Percentiles rank a stretch among this genome's conserved stretches.
Evolutionary conservation across 257 asterid genomes (phyloP).

Genomic region (Misopates orontium): DNA sequence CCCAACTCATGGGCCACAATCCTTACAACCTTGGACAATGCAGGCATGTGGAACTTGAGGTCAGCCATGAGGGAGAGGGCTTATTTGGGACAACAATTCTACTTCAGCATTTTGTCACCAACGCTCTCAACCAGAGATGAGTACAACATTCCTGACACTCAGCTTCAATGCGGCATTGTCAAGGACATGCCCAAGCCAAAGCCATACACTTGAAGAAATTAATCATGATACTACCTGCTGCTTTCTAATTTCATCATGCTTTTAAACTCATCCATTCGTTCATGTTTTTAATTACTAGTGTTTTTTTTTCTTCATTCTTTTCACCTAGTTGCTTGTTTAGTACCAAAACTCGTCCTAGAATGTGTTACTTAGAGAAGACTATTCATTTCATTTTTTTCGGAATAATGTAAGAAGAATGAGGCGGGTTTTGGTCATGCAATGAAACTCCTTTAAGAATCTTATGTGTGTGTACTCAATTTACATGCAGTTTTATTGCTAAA

Average conservation of each 20-base stretch:
- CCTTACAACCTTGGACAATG: constrained; percentile 50
- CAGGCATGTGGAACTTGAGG: constrained; percentile 59
- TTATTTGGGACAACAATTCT: constrained; percentile 54
- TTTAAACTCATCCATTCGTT: background rate
- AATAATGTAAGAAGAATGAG: constrained; percentile 1
- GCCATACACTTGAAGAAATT: constrained; percentile 26
- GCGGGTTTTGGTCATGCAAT: background rate
- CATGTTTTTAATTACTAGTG: background rate
- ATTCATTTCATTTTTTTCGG: constrained; percentile 1
- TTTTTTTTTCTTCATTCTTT: background rate
- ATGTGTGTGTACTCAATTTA: too few species aligned
- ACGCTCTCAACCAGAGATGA: constrained; percentile 48
- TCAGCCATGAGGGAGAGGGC: constrained; percentile 55
- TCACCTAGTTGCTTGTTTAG: background rate
- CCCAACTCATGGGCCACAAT: constrained; percentile 60
- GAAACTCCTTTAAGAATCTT: too few species aligned
- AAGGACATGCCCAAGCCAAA: constrained; percentile 37
- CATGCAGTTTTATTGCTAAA: too few species aligned
- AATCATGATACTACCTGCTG: background rate
- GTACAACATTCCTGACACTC: constrained; percentile 40
- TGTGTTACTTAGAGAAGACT: background rate
- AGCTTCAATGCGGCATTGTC: constrained; percentile 45
- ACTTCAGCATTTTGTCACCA: constrained; percentile 48
- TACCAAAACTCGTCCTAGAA: background rate
- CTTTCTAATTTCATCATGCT: background rate